Conservation (phyloP, 495 filamentous ascomycete species). For the Immersiella caudata region DNA sequence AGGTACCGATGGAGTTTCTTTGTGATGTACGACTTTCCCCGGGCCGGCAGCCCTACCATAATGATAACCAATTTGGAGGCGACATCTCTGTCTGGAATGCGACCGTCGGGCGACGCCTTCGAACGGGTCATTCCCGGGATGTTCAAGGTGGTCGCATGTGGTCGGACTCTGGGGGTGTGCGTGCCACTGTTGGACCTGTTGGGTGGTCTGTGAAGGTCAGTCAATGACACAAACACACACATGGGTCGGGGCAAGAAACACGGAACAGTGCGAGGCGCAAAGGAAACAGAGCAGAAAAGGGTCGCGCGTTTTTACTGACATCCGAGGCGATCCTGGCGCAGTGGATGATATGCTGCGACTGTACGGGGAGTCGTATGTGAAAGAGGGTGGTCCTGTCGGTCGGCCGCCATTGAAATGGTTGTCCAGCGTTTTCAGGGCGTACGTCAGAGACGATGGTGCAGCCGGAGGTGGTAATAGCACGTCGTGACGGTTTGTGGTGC, state of each 20-base stretch:
- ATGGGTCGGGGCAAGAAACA: background rate
- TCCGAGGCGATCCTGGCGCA: conserved; percentile 56
- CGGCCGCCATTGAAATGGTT: conserved; percentile 26
- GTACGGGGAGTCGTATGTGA: conserved; percentile 49
- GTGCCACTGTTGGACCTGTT: conserved; percentile 63
- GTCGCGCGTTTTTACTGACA: conserved; percentile 42
- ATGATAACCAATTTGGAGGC: conserved; percentile 95
- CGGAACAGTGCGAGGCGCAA: background rate
- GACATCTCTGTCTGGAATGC: conserved; percentile 88
- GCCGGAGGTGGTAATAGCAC: conserved; percentile 30
- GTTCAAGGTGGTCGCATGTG: conserved; percentile 82
- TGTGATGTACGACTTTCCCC: conserved; percentile 97
- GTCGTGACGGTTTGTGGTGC: conserved; percentile 20
- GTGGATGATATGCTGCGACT: conserved; percentile 55
- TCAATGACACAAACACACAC: conserved; percentile 4
- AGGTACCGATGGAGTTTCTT: conserved; percentile 96
- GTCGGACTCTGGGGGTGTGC: conserved; percentile 62
- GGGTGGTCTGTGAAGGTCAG: conserved; percentile 49
- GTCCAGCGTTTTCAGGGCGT: conserved; percentile 43
- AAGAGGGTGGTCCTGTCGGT: conserved; percentile 31
- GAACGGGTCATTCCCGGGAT: conserved; percentile 89
- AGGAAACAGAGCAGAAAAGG: background rate
- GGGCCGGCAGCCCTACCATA: conserved; percentile 90
- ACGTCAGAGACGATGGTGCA: conserved; percentile 35
- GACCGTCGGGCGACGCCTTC: conserved; percentile 89